Evolutionary conservation across 306 rosid species (phyloP).

Genomic region (Quercus ilex): DNA sequence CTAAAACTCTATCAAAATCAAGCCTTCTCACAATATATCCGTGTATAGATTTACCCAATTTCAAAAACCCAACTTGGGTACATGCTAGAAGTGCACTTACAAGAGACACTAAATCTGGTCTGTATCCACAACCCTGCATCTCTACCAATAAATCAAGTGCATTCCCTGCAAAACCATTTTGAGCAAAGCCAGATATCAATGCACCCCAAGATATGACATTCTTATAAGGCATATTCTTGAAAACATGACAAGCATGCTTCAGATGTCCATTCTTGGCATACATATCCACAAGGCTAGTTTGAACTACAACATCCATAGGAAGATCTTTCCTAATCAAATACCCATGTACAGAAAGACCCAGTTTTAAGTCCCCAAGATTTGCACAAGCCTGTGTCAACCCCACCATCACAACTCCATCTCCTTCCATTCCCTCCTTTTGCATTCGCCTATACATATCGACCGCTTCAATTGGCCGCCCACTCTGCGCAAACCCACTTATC

Average conservation of each 20-base stretch:
- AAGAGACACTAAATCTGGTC: slow-evolving; percentile 30
- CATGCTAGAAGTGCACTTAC: slow-evolving; percentile 37
- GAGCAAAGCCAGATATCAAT: slow-evolving; percentile 29
- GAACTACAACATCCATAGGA: slow-evolving; percentile 32
- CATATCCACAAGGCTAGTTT: slow-evolving; percentile 41
- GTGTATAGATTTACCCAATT: slow-evolving; percentile 18
- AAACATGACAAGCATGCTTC: slow-evolving; percentile 33
- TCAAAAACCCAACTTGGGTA: not conserved
- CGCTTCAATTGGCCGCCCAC: slow-evolving; percentile 38
- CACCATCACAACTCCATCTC: slow-evolving; percentile 39
- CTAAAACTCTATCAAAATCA: slow-evolving; percentile 25
- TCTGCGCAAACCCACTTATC: slow-evolving; percentile 30
- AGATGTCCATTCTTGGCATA: slow-evolving; percentile 32
- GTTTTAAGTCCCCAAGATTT: slow-evolving; percentile 23
- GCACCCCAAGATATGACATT: slow-evolving; percentile 28
- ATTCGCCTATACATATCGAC: slow-evolving; percentile 34
- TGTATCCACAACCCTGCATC: slow-evolving; percentile 31
- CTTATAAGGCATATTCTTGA: slow-evolving; percentile 30
- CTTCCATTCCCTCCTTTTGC: slow-evolving; percentile 24
- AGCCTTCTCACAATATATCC: slow-evolving; percentile 27
- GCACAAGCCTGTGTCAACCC: slow-evolving; percentile 50
- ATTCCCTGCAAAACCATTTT: slow-evolving; percentile 39
- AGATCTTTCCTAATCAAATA: slow-evolving; percentile 25
- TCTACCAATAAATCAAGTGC: too few relatives aligned
- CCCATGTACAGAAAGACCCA: slow-evolving; percentile 34